A percentile compares a stretch with the other conserved stretches of the same genome.
Conservation (phyloP, 306 rosid species). For the Nissolia schottii region DNA sequence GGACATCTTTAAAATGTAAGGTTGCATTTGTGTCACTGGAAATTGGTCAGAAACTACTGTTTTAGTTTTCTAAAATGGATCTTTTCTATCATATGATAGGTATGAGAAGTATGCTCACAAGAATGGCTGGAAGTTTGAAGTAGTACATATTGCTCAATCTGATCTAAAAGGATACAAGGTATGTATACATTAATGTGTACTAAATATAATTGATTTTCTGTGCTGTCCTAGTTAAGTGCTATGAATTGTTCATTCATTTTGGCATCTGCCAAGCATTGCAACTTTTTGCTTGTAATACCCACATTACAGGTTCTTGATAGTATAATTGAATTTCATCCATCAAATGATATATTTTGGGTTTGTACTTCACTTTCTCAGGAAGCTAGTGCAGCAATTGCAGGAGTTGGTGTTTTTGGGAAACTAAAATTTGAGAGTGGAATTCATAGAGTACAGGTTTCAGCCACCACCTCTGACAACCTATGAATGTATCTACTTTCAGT, state of each 20-base stretch:
- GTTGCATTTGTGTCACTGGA: not conserved
- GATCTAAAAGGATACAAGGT: conserved; percentile 88
- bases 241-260: conserved; percentile 6
- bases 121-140: conserved; percentile 83
- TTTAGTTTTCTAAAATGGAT: conserved; percentile 19
- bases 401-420: conserved; percentile 71
- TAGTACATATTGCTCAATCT: conserved; percentile 69
- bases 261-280: not conserved
- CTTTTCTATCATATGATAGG: conserved; percentile 38
- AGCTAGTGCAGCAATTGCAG: conserved; percentile 85
- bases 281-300: conserved; percentile 5
- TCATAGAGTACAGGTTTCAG: conserved; percentile 88
- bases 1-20: conserved; percentile 89
- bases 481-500: not conserved
- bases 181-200: not conserved
- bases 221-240: not conserved
- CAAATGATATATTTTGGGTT: conserved; percentile 4
- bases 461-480: conserved; percentile 11
- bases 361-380: conserved; percentile 49
- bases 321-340: not conserved
- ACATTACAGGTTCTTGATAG: not conserved
- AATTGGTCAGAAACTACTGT: not conserved
- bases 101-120: conserved; percentile 77
- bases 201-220: not conserved
- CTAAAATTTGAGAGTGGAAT: conserved; percentile 96